A percentile compares a stretch with the other conserved stretches of the same genome.
phyloP scores from a whole-genome alignment of 2,329 filamentous ascomycete genomes.

The Rhytidhysteron rufulum region DNA sequence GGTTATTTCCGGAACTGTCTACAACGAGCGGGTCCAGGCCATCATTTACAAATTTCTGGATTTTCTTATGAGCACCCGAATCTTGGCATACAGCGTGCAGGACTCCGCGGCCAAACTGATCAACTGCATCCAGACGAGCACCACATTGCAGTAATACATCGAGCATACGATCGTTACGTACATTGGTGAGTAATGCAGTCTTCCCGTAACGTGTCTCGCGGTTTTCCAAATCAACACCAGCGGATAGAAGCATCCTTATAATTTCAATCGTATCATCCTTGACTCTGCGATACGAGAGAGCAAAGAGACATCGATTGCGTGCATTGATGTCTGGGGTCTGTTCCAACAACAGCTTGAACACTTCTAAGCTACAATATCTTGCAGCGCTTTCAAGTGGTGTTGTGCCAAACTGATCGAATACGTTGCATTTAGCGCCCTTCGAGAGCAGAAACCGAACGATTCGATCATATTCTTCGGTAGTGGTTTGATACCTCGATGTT shows the following conservation, averaged over 20 bases:
- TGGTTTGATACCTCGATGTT: too few species aligned
- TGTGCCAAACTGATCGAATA: neutral
- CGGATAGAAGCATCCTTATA: neutral
- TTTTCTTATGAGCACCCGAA: neutral
- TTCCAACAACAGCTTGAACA: neutral
- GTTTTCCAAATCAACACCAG: neutral
- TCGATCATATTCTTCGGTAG: too few species aligned
- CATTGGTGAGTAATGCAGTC: neutral
- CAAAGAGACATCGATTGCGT: neutral
- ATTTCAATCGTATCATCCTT: neutral
- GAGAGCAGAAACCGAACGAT: slow-evolving; percentile 6
- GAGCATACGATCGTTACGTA: neutral
- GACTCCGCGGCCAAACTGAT: slow-evolving; percentile 9
- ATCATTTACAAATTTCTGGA: slow-evolving; percentile 11
- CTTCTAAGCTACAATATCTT: neutral
- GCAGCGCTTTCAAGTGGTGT: neutral
- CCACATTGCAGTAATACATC: neutral
- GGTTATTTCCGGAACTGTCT: slow-evolving; percentile 3
- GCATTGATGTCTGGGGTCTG: neutral
- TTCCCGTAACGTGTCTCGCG: neutral
- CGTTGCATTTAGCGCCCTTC: slow-evolving; percentile 1
- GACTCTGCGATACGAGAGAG: neutral
- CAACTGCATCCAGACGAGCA: slow-evolving; percentile 1
- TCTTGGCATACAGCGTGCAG: neutral
- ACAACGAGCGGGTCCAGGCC: slow-evolving; percentile 13